Base-by-base conservation (phyloP, 768 basidiomycete genomes). In the Rhodotorula kratochvilovae region DNA sequence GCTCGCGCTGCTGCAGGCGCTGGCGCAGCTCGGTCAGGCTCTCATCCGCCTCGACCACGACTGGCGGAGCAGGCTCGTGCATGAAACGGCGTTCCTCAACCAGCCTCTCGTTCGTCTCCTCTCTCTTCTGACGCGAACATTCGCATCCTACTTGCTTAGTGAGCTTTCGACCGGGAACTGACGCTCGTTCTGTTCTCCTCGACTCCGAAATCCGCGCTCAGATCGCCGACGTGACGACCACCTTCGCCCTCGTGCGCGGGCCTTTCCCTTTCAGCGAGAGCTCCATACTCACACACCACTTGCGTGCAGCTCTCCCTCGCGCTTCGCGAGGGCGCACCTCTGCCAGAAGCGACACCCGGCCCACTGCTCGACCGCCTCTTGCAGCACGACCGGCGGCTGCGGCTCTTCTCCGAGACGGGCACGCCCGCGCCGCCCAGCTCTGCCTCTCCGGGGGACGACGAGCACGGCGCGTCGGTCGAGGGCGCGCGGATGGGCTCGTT, bases 71-170 rank as follows among this genome's bases (percentile, higher is more conserved):
- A 68, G 72, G 12, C 80, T 85, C 60, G 78, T 84, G 0, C 81
- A 82, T 42, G 78, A 80, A 60, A 85, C 84, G 3, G 82, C 83
- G 45, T 82, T 85, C 65, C 80, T 87, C 51, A 85, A 87, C 74
- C 86, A 82, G 84, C 74, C 85, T 86, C 71, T 85, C 85, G 68
- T 53, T 29, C 19, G 59, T 46, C 29, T 13, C 17, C 19, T 43
- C 50, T 8, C n/a, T 8, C 11, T 13, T 35, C 36, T 16, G 21
- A 43, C 29, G 25, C 27, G 25, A 7, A 51, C n/a, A 21, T 15
- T 23, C 6, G 16, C 17, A 21, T 27, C 27, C 19, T 21, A 12
- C 3, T 55, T 33, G 31, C 21, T 15, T 10, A 43, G 16, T 29
- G 46, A 35, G 12, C 4, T 39, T 10, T 8, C 25, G 4, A 27